Evolutionary conservation across 2,329 filamentous ascomycete genomes (phyloP).

Genomic region (Ophiocordyceps camponoti-saundersi): DNA sequence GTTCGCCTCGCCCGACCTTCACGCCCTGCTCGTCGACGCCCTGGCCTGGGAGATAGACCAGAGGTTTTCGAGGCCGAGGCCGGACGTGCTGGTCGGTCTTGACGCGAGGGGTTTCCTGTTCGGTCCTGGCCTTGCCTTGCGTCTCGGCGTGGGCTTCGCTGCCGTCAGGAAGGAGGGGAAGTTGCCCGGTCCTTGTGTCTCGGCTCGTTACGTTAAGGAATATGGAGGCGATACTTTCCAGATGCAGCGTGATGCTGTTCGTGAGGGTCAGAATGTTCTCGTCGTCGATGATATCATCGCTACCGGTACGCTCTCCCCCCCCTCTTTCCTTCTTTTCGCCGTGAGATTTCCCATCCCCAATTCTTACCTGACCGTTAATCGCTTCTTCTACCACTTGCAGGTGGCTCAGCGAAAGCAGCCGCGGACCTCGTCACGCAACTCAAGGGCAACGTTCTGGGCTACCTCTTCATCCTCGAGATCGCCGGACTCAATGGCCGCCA

Average conservation of each 20-base stretch:
- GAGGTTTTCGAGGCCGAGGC: conserved; percentile 40
- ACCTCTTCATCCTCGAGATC: conserved; percentile 90
- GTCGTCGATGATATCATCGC: conserved; percentile 98
- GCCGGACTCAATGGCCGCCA: conserved; percentile 82
- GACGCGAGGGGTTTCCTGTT: conserved; percentile 94
- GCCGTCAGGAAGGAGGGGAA: conserved; percentile 93
- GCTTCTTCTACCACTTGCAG: conserved; percentile 23
- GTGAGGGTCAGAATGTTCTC: conserved; percentile 73
- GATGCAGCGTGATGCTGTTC: conserved; percentile 78
- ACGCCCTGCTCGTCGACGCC: conserved; percentile 62
- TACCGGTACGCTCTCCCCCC: conserved; percentile 49
- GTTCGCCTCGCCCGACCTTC: conserved; percentile 61
- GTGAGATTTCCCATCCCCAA: background rate
- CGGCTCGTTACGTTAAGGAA: conserved; percentile 82
- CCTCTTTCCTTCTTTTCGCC: conserved; percentile 1
- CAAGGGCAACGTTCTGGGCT: conserved; percentile 73
- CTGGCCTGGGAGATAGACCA: conserved; percentile 68
- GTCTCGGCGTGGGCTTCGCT: conserved; percentile 71
- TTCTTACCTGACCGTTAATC: background rate
- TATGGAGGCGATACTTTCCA: conserved; percentile 93
- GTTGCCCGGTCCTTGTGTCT: conserved; percentile 76
- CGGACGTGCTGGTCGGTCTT: conserved; percentile 83
- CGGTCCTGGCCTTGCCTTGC: conserved; percentile 73
- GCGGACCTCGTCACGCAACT: conserved; percentile 74
- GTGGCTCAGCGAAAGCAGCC: conserved; percentile 79